Evolutionary conservation across 2,329 filamentous ascomycete species (phyloP), one percentile per base, ranked within the genome.

Genomic region (Mycocentrospora acerina): DNA sequence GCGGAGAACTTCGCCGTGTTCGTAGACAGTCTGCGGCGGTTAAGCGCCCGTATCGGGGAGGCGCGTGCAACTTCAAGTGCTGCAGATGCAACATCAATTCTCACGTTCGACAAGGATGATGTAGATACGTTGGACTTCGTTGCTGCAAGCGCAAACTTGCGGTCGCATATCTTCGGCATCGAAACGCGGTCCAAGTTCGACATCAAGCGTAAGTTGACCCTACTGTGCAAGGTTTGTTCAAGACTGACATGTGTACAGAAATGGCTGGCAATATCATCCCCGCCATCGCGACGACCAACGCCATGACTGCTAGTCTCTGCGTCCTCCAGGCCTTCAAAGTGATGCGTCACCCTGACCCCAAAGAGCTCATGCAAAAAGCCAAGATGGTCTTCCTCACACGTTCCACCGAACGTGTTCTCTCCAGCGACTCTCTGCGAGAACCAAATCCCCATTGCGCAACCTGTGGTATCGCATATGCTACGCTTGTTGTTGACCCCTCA

Each of bases 231-330:
- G 15, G 13, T 5, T 18, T 24, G 15, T 22, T 19, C 37, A 22
- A 6, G 19, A 29, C 42, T 49, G 27, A 56, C 40, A 18, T 15
- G 4, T 13, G n/a, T 15, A 33, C 44, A 78, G 87, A 98, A 70
- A 98, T 97, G 91, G 93, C 93, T 4, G 93, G 93, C 37, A 98
- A 98, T 64, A 98, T 98, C 57, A 98, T 98, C 45, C 93, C 93
- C 1, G 93, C 93, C 2, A 98, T 98, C 62, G 93, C 93, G 4
- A 98, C 93, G 0, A 97, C 93, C 0, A 98, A 98, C 66, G 93
- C 93, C 12, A 95, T 97, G 66, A 91, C 93, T 2, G 93, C 93
- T 12, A 86, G 89, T 10, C 78, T 98, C 8, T 97, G 90, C 60
- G 90, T 97, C 6, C 72, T 98, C 17, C 86, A 97, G 66, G 85